Evolutionary conservation across 1,139 yeast genomes (phyloP).

Genomic region (Protomyces lactucae-debilis): DNA sequence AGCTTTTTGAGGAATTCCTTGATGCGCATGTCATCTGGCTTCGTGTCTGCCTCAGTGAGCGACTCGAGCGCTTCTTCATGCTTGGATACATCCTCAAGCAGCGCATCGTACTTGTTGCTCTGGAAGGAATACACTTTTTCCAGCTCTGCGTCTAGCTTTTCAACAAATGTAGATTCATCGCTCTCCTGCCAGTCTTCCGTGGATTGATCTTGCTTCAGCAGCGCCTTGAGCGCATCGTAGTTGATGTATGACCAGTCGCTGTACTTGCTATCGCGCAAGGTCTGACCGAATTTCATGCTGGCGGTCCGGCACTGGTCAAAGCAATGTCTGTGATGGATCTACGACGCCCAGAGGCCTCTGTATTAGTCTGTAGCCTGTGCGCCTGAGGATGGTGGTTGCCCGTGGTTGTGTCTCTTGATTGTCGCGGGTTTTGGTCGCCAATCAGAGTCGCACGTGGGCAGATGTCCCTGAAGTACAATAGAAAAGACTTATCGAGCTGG

Average conservation of each 20-base stretch:
- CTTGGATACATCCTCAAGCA: conserved; percentile 58
- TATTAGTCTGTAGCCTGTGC: not conserved
- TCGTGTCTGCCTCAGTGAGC: conserved; percentile 54
- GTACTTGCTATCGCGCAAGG: conserved; percentile 72
- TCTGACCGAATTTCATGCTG: conserved; percentile 77
- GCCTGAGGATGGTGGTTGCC: not conserved
- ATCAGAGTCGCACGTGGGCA: not conserved
- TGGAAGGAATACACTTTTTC: conserved; percentile 94
- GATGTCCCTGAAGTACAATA: not conserved
- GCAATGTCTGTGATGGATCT: no score
- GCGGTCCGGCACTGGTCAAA: no score
- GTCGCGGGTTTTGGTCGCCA: not conserved
- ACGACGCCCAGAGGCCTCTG: no score
- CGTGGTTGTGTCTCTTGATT: not conserved
- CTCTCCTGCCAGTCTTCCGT: conserved; percentile 58
- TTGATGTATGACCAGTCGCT: conserved; percentile 88
- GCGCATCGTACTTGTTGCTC: conserved; percentile 59
- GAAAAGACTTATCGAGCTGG: no score
- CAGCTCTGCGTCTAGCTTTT: conserved; percentile 73
- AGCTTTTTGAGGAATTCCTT: conserved; percentile 42
- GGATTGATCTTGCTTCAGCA: conserved; percentile 63
- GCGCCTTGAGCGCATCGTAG: conserved; percentile 71
- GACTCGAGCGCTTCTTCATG: conserved; percentile 53
- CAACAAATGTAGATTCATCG: conserved; percentile 79
- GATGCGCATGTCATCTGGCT: conserved; percentile 17